These are phyloP conservation scores for Hyaloscypha bicolor DNA, from an alignment of 495 filamentous ascomycete genomes.

Conservation along the genomic window DNA sequence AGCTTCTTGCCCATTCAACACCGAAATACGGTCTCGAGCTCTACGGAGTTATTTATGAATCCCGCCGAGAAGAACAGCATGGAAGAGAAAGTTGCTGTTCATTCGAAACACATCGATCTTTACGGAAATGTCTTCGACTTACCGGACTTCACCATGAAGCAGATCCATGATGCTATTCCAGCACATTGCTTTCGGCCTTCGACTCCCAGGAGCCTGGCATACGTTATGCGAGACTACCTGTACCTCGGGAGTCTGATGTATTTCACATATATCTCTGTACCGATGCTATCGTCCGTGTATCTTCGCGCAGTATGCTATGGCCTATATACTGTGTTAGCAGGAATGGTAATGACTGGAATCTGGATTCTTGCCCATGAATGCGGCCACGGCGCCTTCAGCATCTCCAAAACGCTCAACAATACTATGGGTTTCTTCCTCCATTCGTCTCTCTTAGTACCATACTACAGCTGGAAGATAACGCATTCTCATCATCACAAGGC, in stretches of 20 bases:
- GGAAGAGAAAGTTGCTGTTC: background rate
- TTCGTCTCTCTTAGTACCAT: constrained; percentile 68
- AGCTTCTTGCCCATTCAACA: background rate
- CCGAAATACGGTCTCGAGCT: background rate
- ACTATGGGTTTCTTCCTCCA: constrained; percentile 67
- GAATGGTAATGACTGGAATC: constrained; percentile 65
- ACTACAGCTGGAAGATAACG: constrained; percentile 75
- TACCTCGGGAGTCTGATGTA: constrained; percentile 54
- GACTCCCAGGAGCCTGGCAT: constrained; percentile 52
- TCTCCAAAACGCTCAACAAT: constrained; percentile 60
- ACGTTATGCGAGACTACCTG: constrained; percentile 60
- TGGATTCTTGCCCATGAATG: constrained; percentile 77
- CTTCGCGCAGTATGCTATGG: constrained; percentile 44
- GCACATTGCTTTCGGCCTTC: constrained; percentile 68
- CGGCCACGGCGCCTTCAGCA: constrained; percentile 71
- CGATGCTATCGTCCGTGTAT: constrained; percentile 45
- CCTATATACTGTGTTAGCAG: constrained; percentile 59
- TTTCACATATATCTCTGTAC: constrained; percentile 51
- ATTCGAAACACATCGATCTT: constrained; percentile 40
- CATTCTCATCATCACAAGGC: constrained; percentile 72
- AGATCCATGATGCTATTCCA: constrained; percentile 68
- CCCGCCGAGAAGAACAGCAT: background rate
- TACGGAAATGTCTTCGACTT: constrained; percentile 58
- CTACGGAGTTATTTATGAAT: background rate
- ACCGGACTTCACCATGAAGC: constrained; percentile 63